Percentiles rank a stretch among this genome's conserved stretches.
These are phyloP conservation scores for Astraeus odoratus DNA, from an alignment of 768 basidiomycete species.

Conservation along the genomic window DNA sequence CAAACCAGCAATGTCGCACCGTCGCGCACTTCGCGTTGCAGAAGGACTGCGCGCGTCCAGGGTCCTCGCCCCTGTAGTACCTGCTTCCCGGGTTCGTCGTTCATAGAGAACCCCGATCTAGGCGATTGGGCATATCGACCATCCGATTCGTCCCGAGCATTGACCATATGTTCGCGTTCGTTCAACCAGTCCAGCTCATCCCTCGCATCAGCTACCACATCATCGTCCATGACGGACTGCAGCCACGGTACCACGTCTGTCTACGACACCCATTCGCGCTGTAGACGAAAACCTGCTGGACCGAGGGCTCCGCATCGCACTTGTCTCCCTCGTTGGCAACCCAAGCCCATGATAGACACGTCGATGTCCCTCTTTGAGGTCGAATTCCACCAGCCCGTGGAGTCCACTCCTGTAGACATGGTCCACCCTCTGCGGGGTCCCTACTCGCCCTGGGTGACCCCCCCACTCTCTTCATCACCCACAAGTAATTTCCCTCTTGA, in stretches of 20 bases:
- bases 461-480: conserved; percentile 7
- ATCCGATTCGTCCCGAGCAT: conserved; percentile 10
- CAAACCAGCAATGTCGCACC: conserved; percentile 10
- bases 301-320: conserved; percentile 19
- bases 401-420: conserved; percentile 2
- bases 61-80: conserved; percentile 25
- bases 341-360: conserved; percentile 14
- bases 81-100: conserved; percentile 12
- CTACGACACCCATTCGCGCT: not conserved
- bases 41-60: conserved; percentile 14
- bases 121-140: conserved; percentile 14
- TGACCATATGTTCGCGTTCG: conserved; percentile 10
- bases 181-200: conserved; percentile 11
- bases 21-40: conserved; percentile 3
- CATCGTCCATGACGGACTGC: conserved; percentile 4
- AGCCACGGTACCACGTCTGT: conserved; percentile 3
- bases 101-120: conserved; percentile 9
- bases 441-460: conserved; percentile 2
- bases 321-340: conserved; percentile 6
- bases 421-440: conserved; percentile 3
- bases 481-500: conserved; percentile 17
- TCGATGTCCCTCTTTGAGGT: not conserved
- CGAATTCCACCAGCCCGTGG: conserved; percentile 4
- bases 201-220: conserved; percentile 8
- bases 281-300: conserved; percentile 19